phyloP scores from a whole-genome alignment of 2,329 filamentous ascomycete genomes.

The Diaporthe sp. region DNA sequence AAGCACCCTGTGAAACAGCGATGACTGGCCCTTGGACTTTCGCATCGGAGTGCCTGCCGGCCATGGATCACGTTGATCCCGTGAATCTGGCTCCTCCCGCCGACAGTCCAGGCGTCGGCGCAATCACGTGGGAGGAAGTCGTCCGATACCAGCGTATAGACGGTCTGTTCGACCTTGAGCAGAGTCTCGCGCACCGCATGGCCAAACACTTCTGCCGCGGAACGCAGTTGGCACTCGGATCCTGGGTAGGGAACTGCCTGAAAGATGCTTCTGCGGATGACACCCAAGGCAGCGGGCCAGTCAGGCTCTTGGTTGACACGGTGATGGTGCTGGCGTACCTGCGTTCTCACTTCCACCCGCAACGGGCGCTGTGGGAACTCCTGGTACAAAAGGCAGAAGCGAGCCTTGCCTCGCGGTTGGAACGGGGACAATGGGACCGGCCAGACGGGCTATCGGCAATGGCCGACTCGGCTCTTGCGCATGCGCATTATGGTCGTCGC shows the following conservation, averaged over 20 bases:
- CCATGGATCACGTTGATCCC: not conserved
- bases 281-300: rapidly evolving
- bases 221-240: not conserved
- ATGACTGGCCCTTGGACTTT: no score
- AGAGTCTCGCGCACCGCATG: not conserved
- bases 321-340: not conserved
- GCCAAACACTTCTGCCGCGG: not conserved
- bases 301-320: not conserved
- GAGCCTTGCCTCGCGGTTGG: not conserved
- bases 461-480: constrained; percentile 3
- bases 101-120: not conserved
- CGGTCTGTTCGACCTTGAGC: not conserved
- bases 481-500: not conserved
- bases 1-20: no score
- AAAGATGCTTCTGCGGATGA: not conserved
- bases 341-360: not conserved
- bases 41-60: no score
- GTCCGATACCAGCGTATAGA: not conserved
- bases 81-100: no score
- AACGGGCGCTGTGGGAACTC: not conserved
- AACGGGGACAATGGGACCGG: not conserved
- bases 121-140: not conserved
- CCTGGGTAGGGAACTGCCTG: not conserved
- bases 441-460: not conserved
- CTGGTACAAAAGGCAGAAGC: not conserved